Percentiles rank a stretch among this genome's conserved stretches.
These are phyloP conservation scores for Calonectria hawksworthii DNA, from an alignment of 2,329 filamentous ascomycete species.

Conservation along the genomic window DNA sequence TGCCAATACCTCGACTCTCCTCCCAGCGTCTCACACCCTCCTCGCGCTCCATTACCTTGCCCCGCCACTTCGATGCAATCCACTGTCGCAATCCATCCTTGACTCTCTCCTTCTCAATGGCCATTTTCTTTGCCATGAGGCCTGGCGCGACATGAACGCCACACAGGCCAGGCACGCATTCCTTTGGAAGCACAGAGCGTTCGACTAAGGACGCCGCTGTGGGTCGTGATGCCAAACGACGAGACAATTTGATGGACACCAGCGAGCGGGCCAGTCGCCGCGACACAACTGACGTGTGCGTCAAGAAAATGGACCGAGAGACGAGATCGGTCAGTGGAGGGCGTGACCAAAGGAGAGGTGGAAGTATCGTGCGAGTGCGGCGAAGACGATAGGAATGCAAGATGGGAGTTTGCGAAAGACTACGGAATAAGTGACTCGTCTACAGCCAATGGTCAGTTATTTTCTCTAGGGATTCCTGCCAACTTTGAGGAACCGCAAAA, in stretches of 20 bases:
- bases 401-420: slow-evolving; percentile 74
- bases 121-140: slow-evolving; percentile 72
- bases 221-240: slow-evolving; percentile 71
- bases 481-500: background rate
- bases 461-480: too few relatives aligned
- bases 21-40: slow-evolving; percentile 63
- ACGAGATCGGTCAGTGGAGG: slow-evolving; percentile 75
- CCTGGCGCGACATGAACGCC: slow-evolving; percentile 66
- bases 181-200: slow-evolving; percentile 74
- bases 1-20: slow-evolving; percentile 66
- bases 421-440: slow-evolving; percentile 74
- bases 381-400: slow-evolving; percentile 74
- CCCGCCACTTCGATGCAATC: slow-evolving; percentile 71
- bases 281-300: slow-evolving; percentile 75
- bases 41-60: slow-evolving; percentile 64
- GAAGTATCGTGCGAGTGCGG: slow-evolving; percentile 66
- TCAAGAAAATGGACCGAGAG: slow-evolving; percentile 75
- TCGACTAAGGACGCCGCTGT: slow-evolving; percentile 72
- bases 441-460: slow-evolving; percentile 49
- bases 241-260: slow-evolving; percentile 75
- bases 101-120: slow-evolving; percentile 75
- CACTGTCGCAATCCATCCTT: slow-evolving; percentile 77
- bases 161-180: slow-evolving; percentile 67
- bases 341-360: slow-evolving; percentile 68
- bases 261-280: slow-evolving; percentile 74